phyloP scores from a whole-genome alignment of 1,139 yeast species.

The Candida neerlandica region DNA sequence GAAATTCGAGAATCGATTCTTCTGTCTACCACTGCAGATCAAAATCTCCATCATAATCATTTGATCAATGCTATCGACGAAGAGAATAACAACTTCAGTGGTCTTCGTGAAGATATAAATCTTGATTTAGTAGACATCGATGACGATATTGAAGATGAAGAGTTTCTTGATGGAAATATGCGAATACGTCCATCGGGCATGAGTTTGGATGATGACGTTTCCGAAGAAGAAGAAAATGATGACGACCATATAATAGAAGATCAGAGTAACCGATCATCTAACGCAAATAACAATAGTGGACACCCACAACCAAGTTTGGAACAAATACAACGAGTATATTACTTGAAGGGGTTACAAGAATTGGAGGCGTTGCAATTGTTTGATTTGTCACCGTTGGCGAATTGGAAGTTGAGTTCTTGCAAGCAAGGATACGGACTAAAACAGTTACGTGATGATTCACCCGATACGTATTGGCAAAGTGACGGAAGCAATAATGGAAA shows the following conservation, averaged over 20 bases:
- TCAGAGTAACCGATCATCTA: slow-evolving; percentile 5
- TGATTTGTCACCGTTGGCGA: slow-evolving; percentile 80
- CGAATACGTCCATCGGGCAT: slow-evolving; percentile 5
- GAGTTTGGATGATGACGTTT: slow-evolving; percentile 6
- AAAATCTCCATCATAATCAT: slow-evolving; percentile 10
- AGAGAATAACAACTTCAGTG: slow-evolving; percentile 18
- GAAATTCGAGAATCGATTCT: slow-evolving; percentile 39
- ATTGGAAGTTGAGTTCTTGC: slow-evolving; percentile 81
- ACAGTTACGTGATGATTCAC: slow-evolving; percentile 74
- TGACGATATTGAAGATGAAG: slow-evolving; percentile 7
- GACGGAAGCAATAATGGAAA: slow-evolving; percentile 63
- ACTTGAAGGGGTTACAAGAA: slow-evolving; percentile 52
- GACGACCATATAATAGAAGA: slow-evolving; percentile 5
- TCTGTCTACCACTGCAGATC: slow-evolving; percentile 19
- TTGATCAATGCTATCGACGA: slow-evolving; percentile 15
- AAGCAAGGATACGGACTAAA: slow-evolving; percentile 74
- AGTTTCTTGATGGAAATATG: neutral
- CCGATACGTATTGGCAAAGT: slow-evolving; percentile 88
- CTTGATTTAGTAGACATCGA: slow-evolving; percentile 3
- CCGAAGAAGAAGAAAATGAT: slow-evolving; percentile 7
- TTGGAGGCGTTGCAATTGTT: slow-evolving; percentile 59
- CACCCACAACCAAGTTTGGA: slow-evolving; percentile 35
- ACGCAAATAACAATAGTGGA: slow-evolving; percentile 1
- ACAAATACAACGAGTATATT: slow-evolving; percentile 45
- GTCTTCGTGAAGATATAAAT: neutral